Evolutionary conservation across 371 early-diverging fungal species (phyloP), one percentile per base, ranked within the genome.

Genomic region (Lichtheimia ramosa): DNA sequence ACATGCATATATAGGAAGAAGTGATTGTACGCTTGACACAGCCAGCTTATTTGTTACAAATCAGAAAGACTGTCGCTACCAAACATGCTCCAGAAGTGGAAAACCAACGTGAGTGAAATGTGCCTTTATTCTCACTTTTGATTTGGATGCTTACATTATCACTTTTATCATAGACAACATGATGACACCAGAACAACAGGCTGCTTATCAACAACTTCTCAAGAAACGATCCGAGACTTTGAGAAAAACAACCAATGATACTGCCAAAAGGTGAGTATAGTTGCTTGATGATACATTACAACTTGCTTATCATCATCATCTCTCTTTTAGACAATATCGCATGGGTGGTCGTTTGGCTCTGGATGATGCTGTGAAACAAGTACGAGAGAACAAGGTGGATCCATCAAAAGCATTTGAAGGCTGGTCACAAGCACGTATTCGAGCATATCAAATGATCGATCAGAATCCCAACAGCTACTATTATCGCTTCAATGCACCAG

Each of bases 401-500:
- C 85, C 90, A 43, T 79, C 81, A 68, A 89, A 89, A 62, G 92
- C 94, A 0, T 93, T 95, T 77, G 91, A 92, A 66, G 96, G 96
- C 23, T 96, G 96, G 96, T 93, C 94, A 5, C 88, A 88, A 59
- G 96, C 96, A 18, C 92, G 96, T 46, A 92, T 93, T 51, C 88
- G 88, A 58, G 96, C 96, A 2, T 96, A 91, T 66, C 85, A 92
- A 59, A 88, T 88, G 67, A 93, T 95, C 70, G 88, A 92, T 56
- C 87, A 85, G 48, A 93, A 93, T 54, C 96, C 96, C 49, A 96
- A 96, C 79, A 89, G 93, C 27, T 96, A 96, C 68, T 96, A 96
- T 63, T 96, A 96, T 69, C 89, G 96, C 5, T 96, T 96, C 73
- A 96, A 96, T 67, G 96, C 95, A 1, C 96, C 96, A 0, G 96